phyloP scores from a whole-genome alignment of 306 rosid genomes.

The Dryas alaskensis region DNA sequence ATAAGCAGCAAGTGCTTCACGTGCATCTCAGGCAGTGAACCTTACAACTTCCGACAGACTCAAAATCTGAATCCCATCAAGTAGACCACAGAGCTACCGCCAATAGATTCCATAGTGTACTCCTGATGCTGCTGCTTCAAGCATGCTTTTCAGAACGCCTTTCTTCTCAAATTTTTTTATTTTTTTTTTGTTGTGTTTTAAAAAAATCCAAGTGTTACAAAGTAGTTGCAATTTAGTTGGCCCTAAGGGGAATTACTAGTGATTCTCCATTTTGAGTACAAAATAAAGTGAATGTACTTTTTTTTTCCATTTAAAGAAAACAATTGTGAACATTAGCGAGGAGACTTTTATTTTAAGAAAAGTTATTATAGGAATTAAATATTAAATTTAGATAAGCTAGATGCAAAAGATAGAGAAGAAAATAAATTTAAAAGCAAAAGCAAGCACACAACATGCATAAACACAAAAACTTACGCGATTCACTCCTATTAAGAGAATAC shows the following conservation, averaged over 20 bases:
- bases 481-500: too few species aligned
- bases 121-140: not conserved
- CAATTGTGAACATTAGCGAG: too few species aligned
- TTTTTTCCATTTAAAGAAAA: too few species aligned
- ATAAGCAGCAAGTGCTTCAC: slow-evolving; percentile 50
- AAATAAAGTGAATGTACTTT: not conserved
- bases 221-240: not conserved
- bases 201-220: not conserved
- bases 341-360: too few species aligned
- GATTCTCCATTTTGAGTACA: not conserved
- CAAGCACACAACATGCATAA: too few species aligned
- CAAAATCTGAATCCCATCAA: slow-evolving; percentile 57
- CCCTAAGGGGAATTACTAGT: not conserved
- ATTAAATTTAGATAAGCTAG: too few species aligned
- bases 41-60: slow-evolving; percentile 49
- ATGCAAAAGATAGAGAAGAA: too few species aligned
- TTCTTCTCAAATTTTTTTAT: not conserved
- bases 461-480: too few species aligned
- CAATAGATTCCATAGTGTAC: not conserved
- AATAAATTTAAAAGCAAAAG: too few species aligned
- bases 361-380: too few species aligned
- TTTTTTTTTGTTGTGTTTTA: not conserved
- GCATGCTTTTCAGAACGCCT: not conserved
- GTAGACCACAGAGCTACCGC: not conserved
- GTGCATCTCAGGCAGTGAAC: slow-evolving; percentile 37